phyloP scores from a whole-genome alignment of 1,139 yeast species.

The Geotrichum aggregatum region DNA sequence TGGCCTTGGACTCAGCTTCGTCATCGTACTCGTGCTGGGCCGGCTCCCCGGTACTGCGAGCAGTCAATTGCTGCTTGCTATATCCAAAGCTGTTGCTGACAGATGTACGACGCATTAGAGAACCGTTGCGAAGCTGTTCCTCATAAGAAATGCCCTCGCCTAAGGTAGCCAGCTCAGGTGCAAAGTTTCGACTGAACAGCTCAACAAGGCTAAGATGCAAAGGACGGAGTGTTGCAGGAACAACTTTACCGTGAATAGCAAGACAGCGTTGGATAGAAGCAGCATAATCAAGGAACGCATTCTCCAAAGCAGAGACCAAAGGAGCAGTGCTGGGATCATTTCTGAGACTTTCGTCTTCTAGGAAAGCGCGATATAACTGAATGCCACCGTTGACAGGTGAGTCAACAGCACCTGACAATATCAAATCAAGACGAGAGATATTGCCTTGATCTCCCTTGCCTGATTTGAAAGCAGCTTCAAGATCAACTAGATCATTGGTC shows the following conservation, averaged over 20 bases:
- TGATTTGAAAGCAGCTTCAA: constrained; percentile 60
- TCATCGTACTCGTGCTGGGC: constrained; percentile 13
- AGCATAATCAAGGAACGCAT: constrained; percentile 68
- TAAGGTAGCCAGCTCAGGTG: constrained; percentile 51
- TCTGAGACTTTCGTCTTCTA: constrained; percentile 42
- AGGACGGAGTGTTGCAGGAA: constrained; percentile 54
- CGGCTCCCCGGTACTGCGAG: constrained; percentile 5
- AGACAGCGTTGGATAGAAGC: constrained; percentile 63
- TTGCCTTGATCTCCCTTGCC: constrained; percentile 49
- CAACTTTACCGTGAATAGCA: constrained; percentile 61
- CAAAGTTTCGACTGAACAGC: constrained; percentile 64
- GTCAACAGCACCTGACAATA: constrained; percentile 82
- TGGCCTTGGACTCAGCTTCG: constrained; percentile 19
- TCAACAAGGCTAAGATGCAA: constrained; percentile 66
- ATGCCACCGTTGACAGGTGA: constrained; percentile 93
- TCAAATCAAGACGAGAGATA: constrained; percentile 60
- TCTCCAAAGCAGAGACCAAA: constrained; percentile 50
- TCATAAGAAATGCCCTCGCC: constrained; percentile 33
- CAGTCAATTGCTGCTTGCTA: constrained; percentile 5
- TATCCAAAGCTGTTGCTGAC: constrained; percentile 14
- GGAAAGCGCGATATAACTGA: constrained; percentile 72
- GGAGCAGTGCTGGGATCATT: constrained; percentile 40
- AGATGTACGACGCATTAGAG: constrained; percentile 18
- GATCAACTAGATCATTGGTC: constrained; percentile 65
- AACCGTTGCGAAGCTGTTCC: constrained; percentile 21